Conservation (phyloP, 2,329 filamentous ascomycete genomes). For the Penicillium sp. region DNA sequence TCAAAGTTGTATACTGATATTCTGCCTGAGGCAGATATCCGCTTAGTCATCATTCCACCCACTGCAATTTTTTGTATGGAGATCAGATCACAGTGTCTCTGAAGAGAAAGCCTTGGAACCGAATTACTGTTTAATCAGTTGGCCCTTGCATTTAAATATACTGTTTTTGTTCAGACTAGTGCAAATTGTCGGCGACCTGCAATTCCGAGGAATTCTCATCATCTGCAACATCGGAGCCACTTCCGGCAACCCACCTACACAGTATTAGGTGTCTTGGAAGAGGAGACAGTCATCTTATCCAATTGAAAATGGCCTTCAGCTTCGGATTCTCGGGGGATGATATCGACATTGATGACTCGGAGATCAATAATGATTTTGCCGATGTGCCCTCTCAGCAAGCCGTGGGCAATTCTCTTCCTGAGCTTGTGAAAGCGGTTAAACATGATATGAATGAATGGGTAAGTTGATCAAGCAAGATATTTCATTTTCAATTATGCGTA, state of each 20-base stretch:
- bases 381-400: slow-evolving; percentile 9
- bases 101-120: background rate
- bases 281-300: background rate
- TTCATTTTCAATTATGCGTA: background rate
- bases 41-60: slow-evolving; percentile 17
- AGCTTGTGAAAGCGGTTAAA: slow-evolving; percentile 36
- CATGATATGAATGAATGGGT: slow-evolving; percentile 51
- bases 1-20: background rate
- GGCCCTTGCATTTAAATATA: too few relatives aligned
- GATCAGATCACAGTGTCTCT: background rate
- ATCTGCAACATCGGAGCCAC: background rate
- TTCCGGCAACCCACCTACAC: background rate
- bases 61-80: slow-evolving; percentile 20
- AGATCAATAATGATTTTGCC: slow-evolving; percentile 22
- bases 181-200: background rate
- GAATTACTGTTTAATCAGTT: background rate
- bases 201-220: background rate
- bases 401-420: slow-evolving; percentile 24
- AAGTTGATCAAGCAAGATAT: slow-evolving; percentile 31
- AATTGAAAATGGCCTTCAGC: slow-evolving; percentile 42
- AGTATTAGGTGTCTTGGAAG: background rate
- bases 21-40: background rate
- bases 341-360: slow-evolving; percentile 50
- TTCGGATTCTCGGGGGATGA: slow-evolving; percentile 61
- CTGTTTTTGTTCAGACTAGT: background rate